Conservation (phyloP, 352 stramenopile species). For the Globisporangium irregulare region DNA sequence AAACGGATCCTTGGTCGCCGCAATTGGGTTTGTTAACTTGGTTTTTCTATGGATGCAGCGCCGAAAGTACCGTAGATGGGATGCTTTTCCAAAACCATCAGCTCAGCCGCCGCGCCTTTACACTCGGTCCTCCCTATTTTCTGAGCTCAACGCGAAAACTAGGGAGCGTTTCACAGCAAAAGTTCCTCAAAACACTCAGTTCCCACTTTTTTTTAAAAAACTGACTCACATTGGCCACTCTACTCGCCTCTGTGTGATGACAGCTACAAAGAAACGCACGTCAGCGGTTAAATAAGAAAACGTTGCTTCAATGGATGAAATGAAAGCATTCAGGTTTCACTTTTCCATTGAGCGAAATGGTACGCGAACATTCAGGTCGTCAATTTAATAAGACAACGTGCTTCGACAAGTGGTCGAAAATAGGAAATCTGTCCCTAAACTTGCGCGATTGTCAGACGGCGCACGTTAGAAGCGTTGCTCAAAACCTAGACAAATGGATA, state of each 20-base stretch:
- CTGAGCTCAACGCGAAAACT: not conserved
- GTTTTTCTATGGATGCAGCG: not conserved
- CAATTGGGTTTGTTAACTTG: not conserved
- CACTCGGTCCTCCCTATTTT: not conserved
- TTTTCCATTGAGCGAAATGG: not conserved
- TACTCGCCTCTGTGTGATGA: not conserved
- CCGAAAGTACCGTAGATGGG: not conserved
- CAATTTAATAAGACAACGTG: not conserved
- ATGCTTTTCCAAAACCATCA: not conserved
- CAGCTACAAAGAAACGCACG: not conserved
- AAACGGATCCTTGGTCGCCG: not conserved
- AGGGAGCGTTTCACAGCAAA: not conserved
- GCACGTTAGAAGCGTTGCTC: not conserved
- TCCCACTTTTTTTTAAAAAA: not conserved
- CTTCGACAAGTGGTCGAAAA: not conserved
- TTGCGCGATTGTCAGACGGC: not conserved
- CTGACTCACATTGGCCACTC: not conserved
- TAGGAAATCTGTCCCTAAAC: not conserved
- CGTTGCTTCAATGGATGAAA: not conserved
- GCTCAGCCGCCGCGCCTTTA: not conserved
- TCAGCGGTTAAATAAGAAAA: not conserved
- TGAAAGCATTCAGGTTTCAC: not conserved
- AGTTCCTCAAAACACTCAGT: not conserved
- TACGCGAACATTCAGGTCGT: not conserved
- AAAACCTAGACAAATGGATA: not conserved